Evolutionary conservation across 176 grass and related monocot genomes (phyloP).

Genomic region (Carex myosuroides): DNA sequence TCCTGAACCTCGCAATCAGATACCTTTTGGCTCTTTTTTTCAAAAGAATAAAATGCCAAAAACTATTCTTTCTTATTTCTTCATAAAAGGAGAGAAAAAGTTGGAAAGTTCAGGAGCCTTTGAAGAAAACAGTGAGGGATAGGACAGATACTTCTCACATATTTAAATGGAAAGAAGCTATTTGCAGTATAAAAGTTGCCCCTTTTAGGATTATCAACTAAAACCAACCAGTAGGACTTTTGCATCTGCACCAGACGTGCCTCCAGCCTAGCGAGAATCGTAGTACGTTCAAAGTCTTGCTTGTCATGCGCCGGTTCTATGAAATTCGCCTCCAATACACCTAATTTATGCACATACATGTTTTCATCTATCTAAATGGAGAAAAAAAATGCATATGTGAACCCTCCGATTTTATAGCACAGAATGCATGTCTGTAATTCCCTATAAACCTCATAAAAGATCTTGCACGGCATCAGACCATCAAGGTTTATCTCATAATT

Average conservation of each 20-base stretch:
- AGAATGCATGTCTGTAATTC: background rate
- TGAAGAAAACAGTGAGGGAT: background rate
- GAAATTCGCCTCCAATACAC: constrained; percentile 94
- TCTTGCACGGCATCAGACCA: background rate
- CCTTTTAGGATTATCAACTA: background rate
- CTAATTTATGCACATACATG: constrained; percentile 24
- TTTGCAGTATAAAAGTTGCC: background rate
- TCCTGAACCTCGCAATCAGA: background rate
- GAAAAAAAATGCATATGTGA: background rate
- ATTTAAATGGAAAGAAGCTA: background rate
- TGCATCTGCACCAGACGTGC: constrained; percentile 80
- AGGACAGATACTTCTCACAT: background rate
- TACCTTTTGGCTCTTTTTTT: background rate
- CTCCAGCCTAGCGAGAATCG: constrained; percentile 87
- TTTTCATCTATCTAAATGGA: background rate
- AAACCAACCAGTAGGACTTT: constrained; percentile 82
- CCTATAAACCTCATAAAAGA: background rate
- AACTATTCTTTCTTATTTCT: background rate
- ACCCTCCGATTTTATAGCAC: background rate
- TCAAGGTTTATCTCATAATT: background rate
- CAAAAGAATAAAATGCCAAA: background rate
- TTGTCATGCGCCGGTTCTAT: constrained; percentile 99
- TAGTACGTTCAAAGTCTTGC: constrained; percentile 94
- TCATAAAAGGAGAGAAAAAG: background rate
- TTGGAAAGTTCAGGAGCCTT: background rate